phyloP scores from a whole-genome alignment of 495 filamentous ascomycete species.

The Penicillium crystallinum region DNA sequence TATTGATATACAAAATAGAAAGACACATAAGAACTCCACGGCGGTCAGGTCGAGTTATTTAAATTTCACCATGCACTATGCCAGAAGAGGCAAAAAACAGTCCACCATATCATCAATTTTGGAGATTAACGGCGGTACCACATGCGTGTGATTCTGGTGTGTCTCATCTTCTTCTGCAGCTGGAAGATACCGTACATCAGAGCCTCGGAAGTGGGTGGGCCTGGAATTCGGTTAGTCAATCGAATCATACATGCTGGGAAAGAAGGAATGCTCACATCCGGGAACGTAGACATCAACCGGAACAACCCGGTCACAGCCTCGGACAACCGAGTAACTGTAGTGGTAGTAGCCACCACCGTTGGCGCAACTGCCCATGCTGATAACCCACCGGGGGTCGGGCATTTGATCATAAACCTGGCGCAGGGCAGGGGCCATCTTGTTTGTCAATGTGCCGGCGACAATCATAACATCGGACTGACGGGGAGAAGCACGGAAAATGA shows the following conservation, averaged over 20 bases:
- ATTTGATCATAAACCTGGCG: constrained; percentile 97
- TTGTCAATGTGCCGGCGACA: constrained; percentile 90
- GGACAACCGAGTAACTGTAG: constrained; percentile 88
- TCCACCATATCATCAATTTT: neutral
- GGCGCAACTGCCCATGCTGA: constrained; percentile 91
- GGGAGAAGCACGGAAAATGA: constrained; percentile 94
- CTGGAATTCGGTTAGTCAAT: constrained; percentile 21
- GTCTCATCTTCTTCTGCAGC: constrained; percentile 88
- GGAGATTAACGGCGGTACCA: constrained; percentile 44
- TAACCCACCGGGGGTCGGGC: constrained; percentile 94
- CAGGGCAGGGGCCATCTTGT: constrained; percentile 96
- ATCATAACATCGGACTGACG: constrained; percentile 98
- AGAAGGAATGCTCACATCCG: constrained; percentile 52
- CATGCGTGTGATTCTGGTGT: constrained; percentile 58
- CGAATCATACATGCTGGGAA: neutral
- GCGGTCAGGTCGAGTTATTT: constrained; percentile 15
- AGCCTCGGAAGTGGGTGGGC: constrained; percentile 83
- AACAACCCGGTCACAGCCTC: constrained; percentile 90
- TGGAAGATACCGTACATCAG: constrained; percentile 94
- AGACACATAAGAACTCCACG: constrained; percentile 18
- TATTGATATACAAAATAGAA: constrained; percentile 25
- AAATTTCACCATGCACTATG: constrained; percentile 18
- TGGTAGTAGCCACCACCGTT: constrained; percentile 98
- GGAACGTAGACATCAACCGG: constrained; percentile 97
- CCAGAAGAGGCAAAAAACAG: constrained; percentile 10